Evolutionary conservation across 768 basidiomycete species (phyloP).

Genomic region (Phlegmacium glaucopus): DNA sequence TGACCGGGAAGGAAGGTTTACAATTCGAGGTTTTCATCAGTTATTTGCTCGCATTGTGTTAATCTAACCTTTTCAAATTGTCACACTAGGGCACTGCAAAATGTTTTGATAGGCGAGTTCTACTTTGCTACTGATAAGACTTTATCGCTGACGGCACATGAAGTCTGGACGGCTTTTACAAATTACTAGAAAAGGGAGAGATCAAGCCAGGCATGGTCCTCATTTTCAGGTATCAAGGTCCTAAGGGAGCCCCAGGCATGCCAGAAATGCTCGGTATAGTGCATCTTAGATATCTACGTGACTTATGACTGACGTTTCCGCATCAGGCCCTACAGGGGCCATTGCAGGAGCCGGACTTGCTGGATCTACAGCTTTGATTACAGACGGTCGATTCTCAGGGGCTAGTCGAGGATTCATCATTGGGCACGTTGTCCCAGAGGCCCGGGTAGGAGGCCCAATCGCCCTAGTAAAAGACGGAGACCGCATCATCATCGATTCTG

Average conservation of each 20-base stretch:
- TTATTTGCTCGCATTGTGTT: not conserved
- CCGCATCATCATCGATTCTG: constrained; percentile 69
- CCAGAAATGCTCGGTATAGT: constrained; percentile 60
- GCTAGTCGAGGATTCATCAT: constrained; percentile 57
- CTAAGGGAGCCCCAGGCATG: constrained; percentile 91
- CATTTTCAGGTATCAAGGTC: constrained; percentile 86
- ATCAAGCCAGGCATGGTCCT: constrained; percentile 74
- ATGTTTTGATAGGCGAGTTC: constrained; percentile 66
- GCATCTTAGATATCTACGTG: not conserved
- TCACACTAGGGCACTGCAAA: constrained; percentile 66
- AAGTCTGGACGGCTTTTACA: constrained; percentile 69
- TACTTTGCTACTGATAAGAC: not conserved
- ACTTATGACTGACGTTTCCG: not conserved
- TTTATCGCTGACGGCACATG: not conserved
- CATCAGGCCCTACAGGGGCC: constrained; percentile 72
- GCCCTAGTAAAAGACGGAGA: constrained; percentile 86
- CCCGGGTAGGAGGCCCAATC: constrained; percentile 81
- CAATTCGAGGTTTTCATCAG: constrained; percentile 61
- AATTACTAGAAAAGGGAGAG: constrained; percentile 68
- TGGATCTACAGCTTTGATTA: constrained; percentile 76
- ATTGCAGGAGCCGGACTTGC: constrained; percentile 83
- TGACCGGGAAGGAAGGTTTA: constrained; percentile 90
- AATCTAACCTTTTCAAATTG: constrained; percentile 1
- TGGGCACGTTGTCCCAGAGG: constrained; percentile 60
- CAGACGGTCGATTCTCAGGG: constrained; percentile 88